phyloP scores from a whole-genome alignment of 257 asterid species.

The Linaria vulgaris region DNA sequence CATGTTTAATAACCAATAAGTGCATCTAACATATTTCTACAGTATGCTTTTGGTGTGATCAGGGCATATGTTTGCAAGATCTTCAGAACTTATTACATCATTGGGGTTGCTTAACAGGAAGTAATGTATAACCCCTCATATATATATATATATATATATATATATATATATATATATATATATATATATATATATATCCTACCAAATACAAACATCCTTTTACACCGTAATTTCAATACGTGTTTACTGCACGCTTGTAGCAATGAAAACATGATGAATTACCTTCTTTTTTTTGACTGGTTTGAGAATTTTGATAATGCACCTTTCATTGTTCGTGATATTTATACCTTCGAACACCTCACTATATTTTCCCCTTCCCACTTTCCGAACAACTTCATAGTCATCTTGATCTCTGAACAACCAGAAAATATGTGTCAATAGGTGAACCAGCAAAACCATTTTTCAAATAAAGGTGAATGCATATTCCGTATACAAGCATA shows the following conservation, averaged over 20 bases:
- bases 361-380: conserved; percentile 63
- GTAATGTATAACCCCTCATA: no score
- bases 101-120: no score
- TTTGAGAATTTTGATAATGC: conserved; percentile 61
- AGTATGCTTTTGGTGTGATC: no score
- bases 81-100: neutral
- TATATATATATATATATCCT: no score
- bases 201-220: no score
- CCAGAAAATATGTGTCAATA: neutral
- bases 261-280: neutral
- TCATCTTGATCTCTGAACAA: conserved; percentile 41
- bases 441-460: neutral
- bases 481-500: neutral
- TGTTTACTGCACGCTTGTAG: neutral
- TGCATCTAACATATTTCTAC: neutral
- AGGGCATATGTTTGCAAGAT: conserved; percentile 4
- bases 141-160: no score
- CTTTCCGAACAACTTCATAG: conserved; percentile 65
- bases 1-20: neutral
- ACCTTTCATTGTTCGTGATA: conserved; percentile 49
- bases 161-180: no score
- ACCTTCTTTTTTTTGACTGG: conserved; percentile 72
- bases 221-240: no score
- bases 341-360: conserved; percentile 66
- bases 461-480: neutral